Evolutionary conservation across 1,139 yeast genomes (phyloP), one percentile per base, ranked within the genome.

Genomic region (Nadsonia commutata): DNA sequence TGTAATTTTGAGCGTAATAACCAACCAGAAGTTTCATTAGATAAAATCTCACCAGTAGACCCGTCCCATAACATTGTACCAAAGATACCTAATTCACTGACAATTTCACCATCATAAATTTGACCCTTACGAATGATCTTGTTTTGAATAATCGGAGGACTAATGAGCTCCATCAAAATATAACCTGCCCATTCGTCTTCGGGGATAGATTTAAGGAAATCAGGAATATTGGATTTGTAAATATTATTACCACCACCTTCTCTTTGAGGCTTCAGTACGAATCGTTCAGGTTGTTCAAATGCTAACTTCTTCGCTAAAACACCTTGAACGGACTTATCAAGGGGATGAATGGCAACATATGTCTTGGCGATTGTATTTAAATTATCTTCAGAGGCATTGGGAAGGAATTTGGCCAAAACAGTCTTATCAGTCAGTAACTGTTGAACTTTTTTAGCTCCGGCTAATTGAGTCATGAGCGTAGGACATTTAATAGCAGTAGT

Each of bases 221-320:
- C 65, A 2, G 96, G 95, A 45, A 90, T 90, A 52, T 84, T 80
- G 40, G 74, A 74, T 54, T 83, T 83, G 64, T 90, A 90, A 43
- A 90, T 72, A 58, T 90, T 90, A 62, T 90, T 86, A 19, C 98
- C 98, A 39, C 80, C 81, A 36, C 98, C 98, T 67, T 90, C 98
- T 66, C 98, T 75, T 63, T 93, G 98, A 2, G 98, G 98, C 58
- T 90, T 90, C 54, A 90, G 69, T 1, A 90, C 98, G 59, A 68
- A 90, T 31, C 71, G 70, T 46, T 74, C 73, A 0, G 96, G 90
- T 1, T 63, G 51, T 48, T 76, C 76, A 42, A 80, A 65, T 2
- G 94, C 95, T 43, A 84, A 62, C 47, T 71, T 65, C 48, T 74
- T 75, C 3, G 94, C 96, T 37, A 56, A 47, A 41, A 60, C 54